These are phyloP conservation scores for Teunomyces gatunensis DNA, from an alignment of 805 yeast genomes.

Conservation along the genomic window DNA sequence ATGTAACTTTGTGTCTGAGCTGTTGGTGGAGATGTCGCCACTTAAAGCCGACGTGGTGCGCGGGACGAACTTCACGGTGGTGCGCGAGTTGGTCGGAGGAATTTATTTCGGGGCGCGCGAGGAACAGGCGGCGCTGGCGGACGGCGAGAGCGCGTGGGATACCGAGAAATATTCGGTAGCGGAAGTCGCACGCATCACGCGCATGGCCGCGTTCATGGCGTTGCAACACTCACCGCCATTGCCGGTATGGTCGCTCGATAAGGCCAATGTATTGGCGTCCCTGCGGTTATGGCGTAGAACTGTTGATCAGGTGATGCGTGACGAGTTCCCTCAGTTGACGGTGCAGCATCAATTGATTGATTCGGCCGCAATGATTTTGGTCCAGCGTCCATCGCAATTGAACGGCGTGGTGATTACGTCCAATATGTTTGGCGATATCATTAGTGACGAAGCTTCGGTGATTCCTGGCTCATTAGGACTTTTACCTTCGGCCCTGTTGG, in stretches of 20 bases:
- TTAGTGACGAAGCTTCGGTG: constrained; percentile 96
- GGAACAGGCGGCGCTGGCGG: constrained; percentile 76
- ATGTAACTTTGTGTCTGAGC: constrained; percentile 86
- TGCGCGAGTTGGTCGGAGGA: constrained; percentile 97
- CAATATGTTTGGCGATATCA: constrained; percentile 98
- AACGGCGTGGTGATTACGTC: constrained; percentile 92
- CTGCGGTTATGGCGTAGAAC: constrained; percentile 96
- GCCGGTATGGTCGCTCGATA: constrained; percentile 94
- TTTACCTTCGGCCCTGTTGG: constrained; percentile 92
- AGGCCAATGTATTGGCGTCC: constrained; percentile 96
- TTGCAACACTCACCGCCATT: constrained; percentile 89
- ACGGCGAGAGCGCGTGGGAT: constrained; percentile 79
- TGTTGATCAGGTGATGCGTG: constrained; percentile 76
- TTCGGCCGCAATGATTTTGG: constrained; percentile 97
- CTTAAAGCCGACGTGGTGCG: constrained; percentile 77
- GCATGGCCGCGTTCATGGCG: constrained; percentile 98
- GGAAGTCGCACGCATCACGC: constrained; percentile 91
- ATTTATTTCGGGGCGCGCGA: constrained; percentile 94
- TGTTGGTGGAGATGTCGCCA: constrained; percentile 83
- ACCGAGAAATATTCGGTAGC: constrained; percentile 88
- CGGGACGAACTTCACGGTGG: constrained; percentile 91
- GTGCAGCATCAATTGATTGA: constrained; percentile 95
- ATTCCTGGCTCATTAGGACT: constrained; percentile 97
- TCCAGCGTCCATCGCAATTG: constrained; percentile 84
- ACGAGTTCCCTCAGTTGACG: constrained; percentile 86